A percentile compares a stretch with the other conserved stretches of the same genome.
Evolutionary conservation across 768 basidiomycete genomes (phyloP).

Genomic region (Termitomyces eurrhizus): DNA sequence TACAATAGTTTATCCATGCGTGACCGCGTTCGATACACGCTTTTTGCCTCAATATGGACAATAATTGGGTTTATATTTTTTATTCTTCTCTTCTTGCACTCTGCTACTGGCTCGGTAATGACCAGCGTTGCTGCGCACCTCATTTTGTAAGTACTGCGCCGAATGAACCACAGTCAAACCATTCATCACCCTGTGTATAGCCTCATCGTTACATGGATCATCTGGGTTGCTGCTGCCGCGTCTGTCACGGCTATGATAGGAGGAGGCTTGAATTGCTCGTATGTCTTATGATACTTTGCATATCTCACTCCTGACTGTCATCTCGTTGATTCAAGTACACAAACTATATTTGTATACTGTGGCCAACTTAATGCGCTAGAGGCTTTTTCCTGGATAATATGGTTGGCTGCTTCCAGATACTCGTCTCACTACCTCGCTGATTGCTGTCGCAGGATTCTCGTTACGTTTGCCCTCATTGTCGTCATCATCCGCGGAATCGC

Average conservation of each 20-base stretch:
- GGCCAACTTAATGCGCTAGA: slow-evolving; percentile 73
- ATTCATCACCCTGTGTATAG: slow-evolving; percentile 30
- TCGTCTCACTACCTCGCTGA: background rate
- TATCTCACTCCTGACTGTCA: background rate
- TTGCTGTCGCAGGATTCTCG: slow-evolving; percentile 46
- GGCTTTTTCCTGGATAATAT: slow-evolving; percentile 73
- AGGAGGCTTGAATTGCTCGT: slow-evolving; percentile 70
- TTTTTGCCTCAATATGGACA: slow-evolving; percentile 76
- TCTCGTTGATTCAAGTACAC: slow-evolving; percentile 24
- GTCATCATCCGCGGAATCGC: slow-evolving; percentile 58
- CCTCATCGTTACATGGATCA: slow-evolving; percentile 66
- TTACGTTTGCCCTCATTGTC: slow-evolving; percentile 56
- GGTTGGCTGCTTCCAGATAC: slow-evolving; percentile 37
- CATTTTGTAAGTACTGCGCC: slow-evolving; percentile 46
- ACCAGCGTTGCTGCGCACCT: slow-evolving; percentile 64
- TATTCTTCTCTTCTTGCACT: slow-evolving; percentile 50
- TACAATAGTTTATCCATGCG: slow-evolving; percentile 44
- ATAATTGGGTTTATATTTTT: slow-evolving; percentile 49
- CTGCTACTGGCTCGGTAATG: slow-evolving; percentile 43
- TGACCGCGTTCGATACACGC: slow-evolving; percentile 61
- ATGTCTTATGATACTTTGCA: slow-evolving; percentile 18
- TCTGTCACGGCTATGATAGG: slow-evolving; percentile 63
- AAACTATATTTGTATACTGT: slow-evolving; percentile 56
- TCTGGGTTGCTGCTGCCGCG: slow-evolving; percentile 75
- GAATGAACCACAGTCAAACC: slow-evolving; percentile 2